phyloP scores from a whole-genome alignment of 106 monocot genomes.

The Dendrobium huoshanense region DNA sequence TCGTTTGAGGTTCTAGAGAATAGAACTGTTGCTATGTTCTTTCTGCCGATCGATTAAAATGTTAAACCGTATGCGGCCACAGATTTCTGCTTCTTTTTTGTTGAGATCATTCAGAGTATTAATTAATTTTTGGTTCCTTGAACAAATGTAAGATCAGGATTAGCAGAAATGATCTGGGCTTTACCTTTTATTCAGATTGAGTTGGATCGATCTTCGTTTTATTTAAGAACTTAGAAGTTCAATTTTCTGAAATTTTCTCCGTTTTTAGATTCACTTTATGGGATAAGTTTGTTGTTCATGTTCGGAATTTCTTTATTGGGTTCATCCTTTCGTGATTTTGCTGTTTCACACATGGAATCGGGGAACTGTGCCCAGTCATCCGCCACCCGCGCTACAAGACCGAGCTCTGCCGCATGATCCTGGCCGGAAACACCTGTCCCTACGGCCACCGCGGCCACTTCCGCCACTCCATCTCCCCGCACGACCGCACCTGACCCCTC shows the following conservation, averaged over 20 bases:
- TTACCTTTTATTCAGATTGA: not conserved
- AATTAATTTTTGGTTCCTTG: not conserved
- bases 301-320: not conserved
- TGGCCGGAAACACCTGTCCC: conserved; percentile 55
- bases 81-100: not conserved
- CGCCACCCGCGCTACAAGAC: conserved; percentile 93
- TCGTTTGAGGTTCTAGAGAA: not conserved
- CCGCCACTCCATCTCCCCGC: conserved; percentile 55
- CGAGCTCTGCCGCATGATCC: conserved; percentile 81
- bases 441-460: conserved; percentile 94
- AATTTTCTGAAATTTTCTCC: not conserved
- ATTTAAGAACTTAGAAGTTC: not conserved
- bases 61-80: not conserved
- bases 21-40: not conserved
- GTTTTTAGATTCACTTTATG: not conserved
- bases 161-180: not conserved
- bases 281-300: not conserved
- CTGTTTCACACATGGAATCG: conserved; percentile 58
- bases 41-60: not conserved
- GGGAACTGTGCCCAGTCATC: conserved; percentile 80
- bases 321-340: not conserved
- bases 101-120: not conserved
- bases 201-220: not conserved
- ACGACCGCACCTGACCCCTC: not conserved
- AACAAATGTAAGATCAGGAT: not conserved